Percentiles rank a stretch among this genome's conserved stretches.
Conservation (phyloP, 2,329 filamentous ascomycete genomes). For the Penicillium sp. region DNA sequence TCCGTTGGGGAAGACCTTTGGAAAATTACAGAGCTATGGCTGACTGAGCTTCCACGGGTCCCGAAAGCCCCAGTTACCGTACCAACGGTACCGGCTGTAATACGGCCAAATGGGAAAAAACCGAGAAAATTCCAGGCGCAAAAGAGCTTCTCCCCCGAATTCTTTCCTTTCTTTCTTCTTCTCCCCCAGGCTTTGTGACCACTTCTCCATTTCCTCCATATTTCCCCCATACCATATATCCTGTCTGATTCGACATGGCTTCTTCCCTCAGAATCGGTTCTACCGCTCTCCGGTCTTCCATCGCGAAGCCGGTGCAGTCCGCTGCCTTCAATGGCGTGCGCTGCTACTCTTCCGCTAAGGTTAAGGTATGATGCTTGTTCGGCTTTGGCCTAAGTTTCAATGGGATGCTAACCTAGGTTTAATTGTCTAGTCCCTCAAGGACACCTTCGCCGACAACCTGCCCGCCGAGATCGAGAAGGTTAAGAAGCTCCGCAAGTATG, state of each 20-base stretch:
- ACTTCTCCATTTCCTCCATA: constrained; percentile 30
- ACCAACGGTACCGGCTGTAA: constrained; percentile 27
- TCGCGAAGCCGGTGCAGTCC: constrained; percentile 65
- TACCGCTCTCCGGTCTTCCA: constrained; percentile 74
- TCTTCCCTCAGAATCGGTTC: constrained; percentile 77
- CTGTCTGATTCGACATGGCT: constrained; percentile 64
- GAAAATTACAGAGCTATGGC: constrained; percentile 23
- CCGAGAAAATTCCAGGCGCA: constrained; percentile 29
- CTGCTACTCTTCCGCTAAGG: constrained; percentile 86
- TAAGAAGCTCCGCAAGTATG: constrained; percentile 95
- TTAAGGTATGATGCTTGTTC: constrained; percentile 60
- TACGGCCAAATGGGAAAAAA: constrained; percentile 36
- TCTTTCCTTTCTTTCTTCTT: constrained; percentile 35
- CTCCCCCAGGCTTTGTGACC: constrained; percentile 33
- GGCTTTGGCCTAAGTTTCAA: constrained; percentile 1
- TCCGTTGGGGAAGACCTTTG: constrained; percentile 21
- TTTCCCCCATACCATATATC: constrained; percentile 15
- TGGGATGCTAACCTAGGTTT: constrained; percentile 26
- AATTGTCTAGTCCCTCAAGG: constrained; percentile 77
- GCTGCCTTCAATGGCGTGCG: constrained; percentile 78
- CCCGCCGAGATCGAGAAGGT: constrained; percentile 98
- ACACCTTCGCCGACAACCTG: constrained; percentile 93
- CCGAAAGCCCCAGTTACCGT: constrained; percentile 23
- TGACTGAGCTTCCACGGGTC: constrained; percentile 16
- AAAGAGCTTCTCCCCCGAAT: constrained; percentile 31